Base-by-base conservation (phyloP, 768 basidiomycete species). In the Phylloporus sp. region DNA sequence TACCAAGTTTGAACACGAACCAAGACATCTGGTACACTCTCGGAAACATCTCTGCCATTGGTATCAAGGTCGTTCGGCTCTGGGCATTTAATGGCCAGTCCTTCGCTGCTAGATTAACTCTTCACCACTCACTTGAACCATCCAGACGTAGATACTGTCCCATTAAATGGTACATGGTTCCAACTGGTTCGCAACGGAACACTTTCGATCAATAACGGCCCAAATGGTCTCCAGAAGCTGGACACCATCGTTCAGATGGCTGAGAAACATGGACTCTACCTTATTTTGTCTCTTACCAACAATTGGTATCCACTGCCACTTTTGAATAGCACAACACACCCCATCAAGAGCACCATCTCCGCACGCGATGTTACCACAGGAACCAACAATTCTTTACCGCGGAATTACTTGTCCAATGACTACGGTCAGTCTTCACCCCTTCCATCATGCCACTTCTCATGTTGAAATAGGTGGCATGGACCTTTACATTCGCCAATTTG, bases 31-130 rank as follows among this genome's bases (percentile, higher is more conserved):
- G 77, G 62, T 59, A 71, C 43, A 82, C 84, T 4, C 64, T 88
- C 31, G 74, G 72, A 2, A 80, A 79, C 54, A 84, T 88, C 49
- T 76, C 79, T 12, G 73, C 75, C 3, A 64, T 72, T 12, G 81
- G 80, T 8, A 74, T 84, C 56, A 80, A 71, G 34, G 83, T 83
- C 20, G 78, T 87, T 26, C 75, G 85, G 36, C 72, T 80, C 4
- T 88, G 86, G 86, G 86, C 77, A 16, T 88, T 87, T 66, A 86
- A 87, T 67, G 86, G 84, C 78, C 32, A 50, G 47, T 15, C 41
- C 27, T 28, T 32, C 45, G 24, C 40, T 28, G 23, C 24, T 50
- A 48, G 15, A 34, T 49, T 28, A 11, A 13, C 8, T 6, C 24
- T 12, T n/a, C 26, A 45, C 45, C 22, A 7, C 52, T 61, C n/a